A percentile compares a stretch with the other conserved stretches of the same genome.
These are phyloP conservation scores for Zygosaccharomyces lentus DNA, from an alignment of 805 yeast genomes.

Conservation along the genomic window DNA sequence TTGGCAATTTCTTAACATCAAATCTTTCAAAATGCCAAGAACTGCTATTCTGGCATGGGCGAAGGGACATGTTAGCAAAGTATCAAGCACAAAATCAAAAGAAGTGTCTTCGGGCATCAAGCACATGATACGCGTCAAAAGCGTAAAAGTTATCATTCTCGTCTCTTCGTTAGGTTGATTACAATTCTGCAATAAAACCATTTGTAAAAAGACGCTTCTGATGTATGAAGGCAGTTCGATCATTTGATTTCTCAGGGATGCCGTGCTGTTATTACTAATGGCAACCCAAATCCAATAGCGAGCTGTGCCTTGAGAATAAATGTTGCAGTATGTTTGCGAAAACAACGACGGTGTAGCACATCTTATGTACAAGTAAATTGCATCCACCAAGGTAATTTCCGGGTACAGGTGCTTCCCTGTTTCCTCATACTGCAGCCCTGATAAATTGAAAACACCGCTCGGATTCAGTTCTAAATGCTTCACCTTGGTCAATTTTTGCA, in stretches of 20 bases:
- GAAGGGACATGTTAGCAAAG: slow-evolving; percentile 63
- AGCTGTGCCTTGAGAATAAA: slow-evolving; percentile 28
- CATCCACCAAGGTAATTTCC: slow-evolving; percentile 23
- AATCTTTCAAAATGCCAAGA: slow-evolving; percentile 65
- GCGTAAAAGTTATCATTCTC: slow-evolving; percentile 48
- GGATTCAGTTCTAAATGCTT: slow-evolving; percentile 32
- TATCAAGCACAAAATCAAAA: slow-evolving; percentile 58
- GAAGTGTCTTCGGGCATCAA: slow-evolving; percentile 51
- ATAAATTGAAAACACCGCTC: slow-evolving; percentile 33
- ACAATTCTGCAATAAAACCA: slow-evolving; percentile 39
- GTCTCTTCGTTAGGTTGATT: slow-evolving; percentile 36
- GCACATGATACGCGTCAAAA: slow-evolving; percentile 60
- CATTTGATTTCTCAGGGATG: slow-evolving; percentile 18
- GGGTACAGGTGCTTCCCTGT: slow-evolving; percentile 18
- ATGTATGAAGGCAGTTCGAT: slow-evolving; percentile 32
- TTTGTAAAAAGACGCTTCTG: slow-evolving; percentile 40
- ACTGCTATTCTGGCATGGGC: slow-evolving; percentile 55
- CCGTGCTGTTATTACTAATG: slow-evolving; percentile 22
- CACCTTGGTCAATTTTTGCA: slow-evolving; percentile 30
- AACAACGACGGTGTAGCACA: slow-evolving; percentile 40
- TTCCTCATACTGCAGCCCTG: slow-evolving; percentile 24
- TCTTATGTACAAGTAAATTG: slow-evolving; percentile 42
- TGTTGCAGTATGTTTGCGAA: slow-evolving; percentile 20
- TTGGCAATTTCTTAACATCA: slow-evolving; percentile 41
- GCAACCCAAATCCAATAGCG: slow-evolving; percentile 40